Evolutionary conservation across 169 alveolate species (phyloP).

Genomic region (Plasmodium gaboni): DNA sequence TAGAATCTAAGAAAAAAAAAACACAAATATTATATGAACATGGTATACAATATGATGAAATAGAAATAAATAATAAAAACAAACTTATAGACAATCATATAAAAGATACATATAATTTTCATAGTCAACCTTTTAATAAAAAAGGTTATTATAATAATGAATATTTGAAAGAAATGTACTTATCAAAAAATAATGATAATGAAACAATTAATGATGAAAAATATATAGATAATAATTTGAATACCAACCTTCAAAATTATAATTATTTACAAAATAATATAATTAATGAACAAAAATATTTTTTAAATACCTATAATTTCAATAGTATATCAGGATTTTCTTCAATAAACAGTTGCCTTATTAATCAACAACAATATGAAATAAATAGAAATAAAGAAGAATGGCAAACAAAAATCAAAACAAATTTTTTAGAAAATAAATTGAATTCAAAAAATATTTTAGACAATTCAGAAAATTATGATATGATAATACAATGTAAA

Average conservation of each 20-base stretch:
- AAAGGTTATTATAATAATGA: not conserved
- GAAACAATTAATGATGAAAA: not conserved
- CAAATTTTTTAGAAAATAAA: slow-evolving; percentile 11
- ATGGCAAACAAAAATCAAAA: slow-evolving; percentile 10
- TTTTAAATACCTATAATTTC: slow-evolving; percentile 12
- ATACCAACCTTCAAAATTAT: not conserved
- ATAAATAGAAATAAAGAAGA: slow-evolving; percentile 20
- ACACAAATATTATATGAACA: too few relatives aligned
- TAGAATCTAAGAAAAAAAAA: too few relatives aligned
- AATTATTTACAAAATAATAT: not conserved
- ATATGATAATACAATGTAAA: not conserved
- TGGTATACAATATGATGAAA: not conserved
- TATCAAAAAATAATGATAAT: not conserved
- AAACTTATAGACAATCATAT: not conserved
- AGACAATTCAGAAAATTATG: not conserved
- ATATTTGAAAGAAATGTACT: not conserved
- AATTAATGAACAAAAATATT: slow-evolving; percentile 6
- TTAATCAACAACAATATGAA: slow-evolving; percentile 15
- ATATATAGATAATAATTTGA: not conserved
- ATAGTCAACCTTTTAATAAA: not conserved
- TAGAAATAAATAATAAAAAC: not conserved
- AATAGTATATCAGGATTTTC: slow-evolving; percentile 40
- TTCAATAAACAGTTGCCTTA: slow-evolving; percentile 16
- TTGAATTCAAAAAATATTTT: slow-evolving; percentile 3
- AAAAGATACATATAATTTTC: not conserved